Base-by-base conservation (phyloP, 352 stramenopile genomes). In the Globisporangium nunn region DNA sequence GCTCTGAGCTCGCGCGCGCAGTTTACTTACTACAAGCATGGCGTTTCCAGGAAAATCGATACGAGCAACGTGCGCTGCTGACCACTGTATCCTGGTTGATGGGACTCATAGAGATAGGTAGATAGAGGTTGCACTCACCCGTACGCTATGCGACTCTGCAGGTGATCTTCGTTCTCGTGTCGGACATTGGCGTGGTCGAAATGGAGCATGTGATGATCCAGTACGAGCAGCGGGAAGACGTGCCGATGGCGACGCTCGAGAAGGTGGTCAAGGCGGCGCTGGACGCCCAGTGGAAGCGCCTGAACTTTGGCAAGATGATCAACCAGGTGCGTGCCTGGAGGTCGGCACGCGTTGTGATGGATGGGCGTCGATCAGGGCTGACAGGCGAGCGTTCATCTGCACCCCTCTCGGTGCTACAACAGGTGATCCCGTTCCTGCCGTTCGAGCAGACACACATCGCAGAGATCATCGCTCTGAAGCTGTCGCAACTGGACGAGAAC, bases 281-380 rank as follows among this genome's bases (percentile, higher is more conserved):
- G 50, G 82, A 96, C 56, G 70, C 77, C 4, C 85, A 96, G 56
- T 96, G 87, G 87, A 83, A 91, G 54, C 71, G 87, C 11, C 71
- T 96, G 14, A 78, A 88, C 33, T 96, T 96, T 68, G 85, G 81
- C 44, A 96, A 96, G 64, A 89, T 95, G 74, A 87, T 96, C 45
- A 75, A 93, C 62, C 73, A 88, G 67, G 81, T 91, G 60, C 48
- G 58, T 35, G 4, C 0, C 11, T 43, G 37, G 2, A 15, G 37
- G 23, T 23, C 23, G 23, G 23, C 23, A 23, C 23, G 23, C 23
- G 23, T 35, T 35, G 31, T 35, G 31, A 4, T 35, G 4, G 31
- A 7, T 35, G 31, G 31, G 4, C 31, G 31, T 35, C 31, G 31
- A 35, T 7, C 4, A 35, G 31, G 8, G 8, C 37, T n/a, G 14